A percentile compares a stretch with the other conserved stretches of the same genome.
Evolutionary conservation across 2,329 filamentous ascomycete genomes (phyloP).

Genomic region (Trichoderma pleuroti): DNA sequence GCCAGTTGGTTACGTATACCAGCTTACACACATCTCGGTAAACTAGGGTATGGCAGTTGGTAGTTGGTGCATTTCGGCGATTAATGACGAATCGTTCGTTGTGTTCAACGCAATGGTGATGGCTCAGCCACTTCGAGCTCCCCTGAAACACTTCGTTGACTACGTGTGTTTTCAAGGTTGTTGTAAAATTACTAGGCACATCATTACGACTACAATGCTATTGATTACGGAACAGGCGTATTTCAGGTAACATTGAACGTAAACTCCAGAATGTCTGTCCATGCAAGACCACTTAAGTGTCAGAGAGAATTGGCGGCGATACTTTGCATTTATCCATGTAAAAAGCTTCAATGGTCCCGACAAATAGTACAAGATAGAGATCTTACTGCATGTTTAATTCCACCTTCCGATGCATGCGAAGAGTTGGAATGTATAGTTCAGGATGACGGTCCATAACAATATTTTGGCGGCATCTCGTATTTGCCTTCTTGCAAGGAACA

Average conservation of each 20-base stretch:
- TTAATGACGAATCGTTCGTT: neutral
- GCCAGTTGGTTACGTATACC: neutral
- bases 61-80: neutral
- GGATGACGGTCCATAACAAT: neutral
- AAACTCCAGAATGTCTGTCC: neutral
- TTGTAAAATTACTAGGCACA: neutral
- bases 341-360: neutral
- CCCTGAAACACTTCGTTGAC: neutral
- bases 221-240: neutral
- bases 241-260: neutral
- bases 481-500: neutral
- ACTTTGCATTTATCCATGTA: neutral
- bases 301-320: neutral
- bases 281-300: neutral
- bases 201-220: neutral
- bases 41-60: neutral
- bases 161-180: neutral
- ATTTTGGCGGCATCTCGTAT: neutral
- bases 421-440: neutral
- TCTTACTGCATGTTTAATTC: neutral
- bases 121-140: neutral
- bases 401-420: neutral
- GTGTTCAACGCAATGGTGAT: neutral
- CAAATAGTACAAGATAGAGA: neutral
- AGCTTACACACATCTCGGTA: neutral